Evolutionary conservation across 305 asterid genomes (phyloP), one percentile per base, ranked within the genome.

Genomic region (Andrographis paniculata): DNA sequence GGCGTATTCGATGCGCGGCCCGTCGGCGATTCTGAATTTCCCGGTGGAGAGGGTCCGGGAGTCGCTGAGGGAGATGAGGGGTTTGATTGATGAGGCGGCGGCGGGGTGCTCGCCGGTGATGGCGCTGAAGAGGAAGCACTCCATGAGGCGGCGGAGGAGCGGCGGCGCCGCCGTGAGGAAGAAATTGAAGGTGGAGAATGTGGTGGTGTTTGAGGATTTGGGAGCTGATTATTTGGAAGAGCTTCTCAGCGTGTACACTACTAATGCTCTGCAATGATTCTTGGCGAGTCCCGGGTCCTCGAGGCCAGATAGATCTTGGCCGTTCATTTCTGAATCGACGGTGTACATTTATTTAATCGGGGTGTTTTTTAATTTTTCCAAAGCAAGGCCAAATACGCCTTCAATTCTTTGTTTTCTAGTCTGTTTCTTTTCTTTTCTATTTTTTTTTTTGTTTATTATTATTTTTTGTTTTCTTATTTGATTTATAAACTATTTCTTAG

Each of bases 191-290:
- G 48, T n/a, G 53, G 73, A 69, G 63, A 71, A 75, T 51, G 60
- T 72, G 59, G 73, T 85, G 39, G 95, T 76, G 59, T 77, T 85
- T 42, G 84, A 86, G 64, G 95, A 86, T 42, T 67, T 86, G 63
- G 94, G 95, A 0, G 64, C 78, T 55, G 92, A 82, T 39, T 85
- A 77, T 33, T 71, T 85, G 69, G 94, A 82, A 51, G 73, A 77
- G 48, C 94, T 85, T n/a, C 64, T 85, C 68, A 66, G 73, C 53
- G 8, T 1, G 5, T 37, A 37, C 8, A 9, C n/a, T n/a, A n/a
- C n/a, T n/a, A n/a, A n/a, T n/a, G n/a, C n/a, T n/a, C n/a, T n/a
- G 18, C 45, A 56, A 39, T 10, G 38, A 33, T 13, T 5, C 33
- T 33, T 33, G 38, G 38, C 14, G 12, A n/a, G 1, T 10, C 13